Percentiles rank a stretch among this genome's conserved stretches.
Evolutionary conservation across 2,329 filamentous ascomycete genomes (phyloP).

Genomic region (Sporothrix inflata): DNA sequence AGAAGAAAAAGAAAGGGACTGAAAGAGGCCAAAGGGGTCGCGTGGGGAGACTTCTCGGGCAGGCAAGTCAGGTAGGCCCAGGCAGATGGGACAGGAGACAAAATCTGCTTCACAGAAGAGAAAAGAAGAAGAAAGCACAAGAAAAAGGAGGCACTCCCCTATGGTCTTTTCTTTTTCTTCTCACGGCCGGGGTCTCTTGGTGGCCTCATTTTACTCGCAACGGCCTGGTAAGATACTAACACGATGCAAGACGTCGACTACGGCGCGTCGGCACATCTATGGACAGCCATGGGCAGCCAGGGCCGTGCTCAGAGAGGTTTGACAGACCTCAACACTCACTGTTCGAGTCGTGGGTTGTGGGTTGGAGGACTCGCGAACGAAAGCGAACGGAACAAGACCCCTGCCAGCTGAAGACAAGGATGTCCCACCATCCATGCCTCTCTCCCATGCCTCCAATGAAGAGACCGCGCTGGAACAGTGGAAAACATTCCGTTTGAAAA

Average conservation of each 20-base stretch:
- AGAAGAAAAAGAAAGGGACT: not conserved
- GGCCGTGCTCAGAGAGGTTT: too few species aligned
- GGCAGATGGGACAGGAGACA: not conserved
- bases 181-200: not conserved
- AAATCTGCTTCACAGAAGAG: too few species aligned
- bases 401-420: constrained; percentile 31
- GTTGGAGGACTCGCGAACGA: too few species aligned
- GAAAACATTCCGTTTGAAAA: constrained; percentile 13
- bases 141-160: not conserved
- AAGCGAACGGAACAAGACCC: constrained; percentile 16
- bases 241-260: not conserved
- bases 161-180: not conserved
- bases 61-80: not conserved
- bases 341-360: not conserved
- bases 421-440: not conserved
- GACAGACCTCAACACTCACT: not conserved
- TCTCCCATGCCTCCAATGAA: not conserved
- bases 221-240: not conserved
- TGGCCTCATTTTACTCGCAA: constrained; percentile 12
- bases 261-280: not conserved
- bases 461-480: not conserved
- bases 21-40: not conserved
- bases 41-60: not conserved
- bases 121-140: not conserved
- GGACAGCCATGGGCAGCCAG: too few species aligned